Evolutionary conservation across 1,284 basidiomycete genomes (phyloP).

Genomic region (Prillingera fragicola): DNA sequence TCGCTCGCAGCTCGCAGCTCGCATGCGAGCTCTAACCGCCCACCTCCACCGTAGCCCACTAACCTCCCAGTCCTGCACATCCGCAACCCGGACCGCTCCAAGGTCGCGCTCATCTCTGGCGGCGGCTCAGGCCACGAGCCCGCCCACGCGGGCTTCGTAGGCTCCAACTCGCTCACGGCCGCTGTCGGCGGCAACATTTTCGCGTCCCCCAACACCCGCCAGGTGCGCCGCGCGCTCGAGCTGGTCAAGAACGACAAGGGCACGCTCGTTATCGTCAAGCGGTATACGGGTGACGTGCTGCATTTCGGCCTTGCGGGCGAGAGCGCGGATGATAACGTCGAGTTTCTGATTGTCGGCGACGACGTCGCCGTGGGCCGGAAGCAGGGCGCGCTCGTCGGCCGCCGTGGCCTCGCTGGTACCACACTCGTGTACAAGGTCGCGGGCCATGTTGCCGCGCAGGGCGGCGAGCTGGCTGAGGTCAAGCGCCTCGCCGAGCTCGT

Average conservation of each 20-base stretch:
- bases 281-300: slow-evolving; percentile 74
- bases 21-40: background rate
- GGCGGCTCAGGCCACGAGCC: slow-evolving; percentile 91
- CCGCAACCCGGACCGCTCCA: slow-evolving; percentile 55
- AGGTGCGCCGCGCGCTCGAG: slow-evolving; percentile 73
- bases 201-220: slow-evolving; percentile 77
- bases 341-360: slow-evolving; percentile 81
- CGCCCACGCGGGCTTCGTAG: slow-evolving; percentile 67
- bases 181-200: slow-evolving; percentile 84
- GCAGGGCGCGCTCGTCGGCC: slow-evolving; percentile 48
- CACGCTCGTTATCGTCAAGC: slow-evolving; percentile 81
- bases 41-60: background rate
- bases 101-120: slow-evolving; percentile 78
- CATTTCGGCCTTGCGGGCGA: slow-evolving; percentile 91
- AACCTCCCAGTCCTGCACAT: slow-evolving; percentile 52
- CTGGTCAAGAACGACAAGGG: slow-evolving; percentile 71
- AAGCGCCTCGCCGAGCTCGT: slow-evolving; percentile 64
- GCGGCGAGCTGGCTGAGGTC: slow-evolving; percentile 68
- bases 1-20: background rate
- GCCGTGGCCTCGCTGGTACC: slow-evolving; percentile 73
- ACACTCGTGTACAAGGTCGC: slow-evolving; percentile 89
- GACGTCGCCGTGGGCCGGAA: slow-evolving; percentile 77
- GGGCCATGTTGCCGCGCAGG: slow-evolving; percentile 69
- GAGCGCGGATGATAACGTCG: slow-evolving; percentile 64
- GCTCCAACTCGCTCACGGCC: slow-evolving; percentile 71